These are phyloP conservation scores for Tetrahymena malaccensis DNA, from an alignment of 73 alveolate genomes.

Conservation along the genomic window DNA sequence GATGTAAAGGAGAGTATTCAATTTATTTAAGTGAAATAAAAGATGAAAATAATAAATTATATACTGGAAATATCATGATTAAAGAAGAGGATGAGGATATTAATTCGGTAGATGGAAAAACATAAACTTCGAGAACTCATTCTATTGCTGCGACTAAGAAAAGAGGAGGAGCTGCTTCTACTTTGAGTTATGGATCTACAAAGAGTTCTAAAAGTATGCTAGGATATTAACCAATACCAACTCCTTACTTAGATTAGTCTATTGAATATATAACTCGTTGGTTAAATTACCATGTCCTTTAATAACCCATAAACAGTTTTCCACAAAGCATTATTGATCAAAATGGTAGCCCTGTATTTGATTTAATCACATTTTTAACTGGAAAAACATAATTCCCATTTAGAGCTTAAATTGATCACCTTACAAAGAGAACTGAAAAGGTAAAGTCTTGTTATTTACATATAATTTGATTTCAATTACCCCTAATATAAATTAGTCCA, in stretches of 20 bases:
- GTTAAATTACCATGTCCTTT: conserved; percentile 74
- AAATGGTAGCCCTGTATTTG: conserved; percentile 85
- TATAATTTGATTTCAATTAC: not conserved
- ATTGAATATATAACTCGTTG: conserved; percentile 85
- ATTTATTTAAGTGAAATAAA: conserved; percentile 57
- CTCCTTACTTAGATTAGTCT: conserved; percentile 68
- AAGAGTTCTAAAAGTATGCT: conserved; percentile 15
- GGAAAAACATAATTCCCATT: conserved; percentile 94
- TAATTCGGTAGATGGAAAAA: conserved; percentile 64
- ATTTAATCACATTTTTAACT: conserved; percentile 70
- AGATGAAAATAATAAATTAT: conserved; percentile 35
- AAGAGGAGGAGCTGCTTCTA: conserved; percentile 78
- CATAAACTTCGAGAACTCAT: conserved; percentile 40
- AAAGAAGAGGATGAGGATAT: conserved; percentile 63
- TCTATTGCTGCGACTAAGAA: conserved; percentile 35
- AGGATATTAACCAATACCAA: conserved; percentile 90
- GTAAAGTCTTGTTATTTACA: not conserved
- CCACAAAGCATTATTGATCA: conserved; percentile 85
- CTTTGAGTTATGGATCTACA: not conserved
- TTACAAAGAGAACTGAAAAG: conserved; percentile 19
- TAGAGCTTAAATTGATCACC: conserved; percentile 57
- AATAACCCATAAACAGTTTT: conserved; percentile 67
- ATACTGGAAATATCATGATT: conserved; percentile 37
- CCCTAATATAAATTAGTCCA: not conserved
- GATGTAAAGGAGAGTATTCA: conserved; percentile 25